Evolutionary conservation across 208 protist species (phyloP).

Genomic region (Kentomonas sorsogonicus): DNA sequence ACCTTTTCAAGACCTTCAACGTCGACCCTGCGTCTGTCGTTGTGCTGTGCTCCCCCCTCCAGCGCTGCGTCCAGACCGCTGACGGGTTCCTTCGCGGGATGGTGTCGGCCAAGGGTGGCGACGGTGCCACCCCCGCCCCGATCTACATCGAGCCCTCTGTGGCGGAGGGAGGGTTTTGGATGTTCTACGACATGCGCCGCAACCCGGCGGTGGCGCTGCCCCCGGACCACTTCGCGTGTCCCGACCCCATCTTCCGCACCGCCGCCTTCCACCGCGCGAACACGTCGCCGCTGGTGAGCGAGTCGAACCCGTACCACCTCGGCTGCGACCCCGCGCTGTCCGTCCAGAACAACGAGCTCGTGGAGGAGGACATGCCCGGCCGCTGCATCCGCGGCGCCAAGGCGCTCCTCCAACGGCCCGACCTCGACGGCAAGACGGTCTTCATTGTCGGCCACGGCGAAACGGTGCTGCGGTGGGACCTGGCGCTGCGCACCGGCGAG

Average conservation of each 20-base stretch:
- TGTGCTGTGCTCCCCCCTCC: conserved; percentile 37
- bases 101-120: background rate
- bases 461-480: conserved; percentile 23
- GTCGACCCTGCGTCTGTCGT: conserved; percentile 19
- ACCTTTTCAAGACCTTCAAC: conserved; percentile 20
- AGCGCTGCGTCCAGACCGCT: conserved; percentile 47
- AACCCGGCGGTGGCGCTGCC: conserved; percentile 23
- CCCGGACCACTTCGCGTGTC: conserved; percentile 20
- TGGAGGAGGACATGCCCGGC: conserved; percentile 25
- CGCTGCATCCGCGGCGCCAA: conserved; percentile 19
- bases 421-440: conserved; percentile 37
- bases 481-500: no score
- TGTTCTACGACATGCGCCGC: conserved; percentile 35
- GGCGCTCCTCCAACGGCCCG: conserved; percentile 14
- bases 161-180: conserved; percentile 38
- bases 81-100: conserved; percentile 32
- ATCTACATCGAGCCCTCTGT: conserved; percentile 40
- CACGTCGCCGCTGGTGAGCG: conserved; percentile 26
- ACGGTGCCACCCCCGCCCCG: conserved; percentile 5
- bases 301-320: conserved; percentile 27
- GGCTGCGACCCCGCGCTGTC: conserved; percentile 21
- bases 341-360: conserved; percentile 19
- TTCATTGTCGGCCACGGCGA: conserved; percentile 34
- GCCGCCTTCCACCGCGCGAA: conserved; percentile 21
- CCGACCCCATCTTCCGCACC: conserved; percentile 26